Percentiles rank a stretch among this genome's conserved stretches.
phyloP scores from a whole-genome alignment of 129 eudicot species.

The Erigeron canadensis region DNA sequence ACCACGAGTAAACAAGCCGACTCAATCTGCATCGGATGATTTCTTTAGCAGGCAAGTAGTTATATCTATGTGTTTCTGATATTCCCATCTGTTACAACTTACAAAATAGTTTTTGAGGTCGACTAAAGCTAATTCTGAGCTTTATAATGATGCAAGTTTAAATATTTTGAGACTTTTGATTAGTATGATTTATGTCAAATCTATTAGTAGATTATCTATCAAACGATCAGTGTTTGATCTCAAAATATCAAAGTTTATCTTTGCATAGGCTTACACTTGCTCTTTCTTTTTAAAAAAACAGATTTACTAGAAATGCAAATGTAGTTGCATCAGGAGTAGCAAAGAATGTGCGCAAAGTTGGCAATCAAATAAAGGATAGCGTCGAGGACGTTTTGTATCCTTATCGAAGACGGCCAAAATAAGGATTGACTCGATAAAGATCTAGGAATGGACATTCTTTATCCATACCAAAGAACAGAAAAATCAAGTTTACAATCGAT shows the following conservation, averaged over 20 bases:
- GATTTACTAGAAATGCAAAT: slow-evolving; percentile 81
- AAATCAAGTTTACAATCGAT: slow-evolving; percentile 11
- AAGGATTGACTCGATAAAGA: slow-evolving; percentile 22
- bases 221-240: background rate
- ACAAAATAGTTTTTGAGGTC: too few relatives aligned
- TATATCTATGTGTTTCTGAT: slow-evolving; percentile 7
- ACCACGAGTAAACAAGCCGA: slow-evolving; percentile 67
- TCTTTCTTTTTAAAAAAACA: slow-evolving; percentile 27
- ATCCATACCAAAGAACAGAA: slow-evolving; percentile 17
- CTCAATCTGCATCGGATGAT: slow-evolving; percentile 61
- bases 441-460: slow-evolving; percentile 21
- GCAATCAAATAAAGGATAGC: slow-evolving; percentile 70
- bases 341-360: slow-evolving; percentile 69
- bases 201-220: background rate
- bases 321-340: slow-evolving; percentile 90
- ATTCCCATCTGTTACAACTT: slow-evolving; percentile 5
- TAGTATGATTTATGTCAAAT: background rate
- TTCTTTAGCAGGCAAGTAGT: slow-evolving; percentile 76
- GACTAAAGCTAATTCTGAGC: slow-evolving; percentile 3
- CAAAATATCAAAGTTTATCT: slow-evolving; percentile 9
- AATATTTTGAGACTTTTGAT: background rate
- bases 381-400: slow-evolving; percentile 78
- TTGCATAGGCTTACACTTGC: background rate
- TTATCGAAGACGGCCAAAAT: slow-evolving; percentile 76
- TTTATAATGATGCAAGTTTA: slow-evolving; percentile 8